Conservation (phyloP, 1,284 basidiomycete genomes). For the Ceratobasidium papillatum region DNA sequence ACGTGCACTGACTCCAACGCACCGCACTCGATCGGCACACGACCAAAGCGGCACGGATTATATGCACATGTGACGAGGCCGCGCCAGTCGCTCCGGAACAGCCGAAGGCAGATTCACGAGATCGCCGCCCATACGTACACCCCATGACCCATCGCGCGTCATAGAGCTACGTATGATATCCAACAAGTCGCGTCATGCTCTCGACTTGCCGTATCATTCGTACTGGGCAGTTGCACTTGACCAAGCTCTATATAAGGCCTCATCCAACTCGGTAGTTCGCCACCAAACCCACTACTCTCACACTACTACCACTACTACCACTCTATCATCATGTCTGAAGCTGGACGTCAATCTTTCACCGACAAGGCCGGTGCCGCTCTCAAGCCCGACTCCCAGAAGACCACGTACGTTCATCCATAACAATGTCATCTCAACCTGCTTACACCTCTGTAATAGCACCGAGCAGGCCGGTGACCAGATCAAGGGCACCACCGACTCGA, state of each 20-base stretch:
- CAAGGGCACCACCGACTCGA: constrained; percentile 53
- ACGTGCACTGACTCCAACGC: not conserved
- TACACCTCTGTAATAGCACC: constrained; percentile 45
- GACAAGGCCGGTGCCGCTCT: constrained; percentile 61
- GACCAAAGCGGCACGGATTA: not conserved
- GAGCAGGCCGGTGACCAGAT: constrained; percentile 54
- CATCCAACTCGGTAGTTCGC: not conserved
- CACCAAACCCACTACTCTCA: constrained; percentile 16
- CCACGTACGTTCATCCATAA: constrained; percentile 53
- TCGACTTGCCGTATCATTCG: not conserved
- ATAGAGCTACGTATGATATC: constrained; percentile 19
- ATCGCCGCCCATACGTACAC: not conserved
- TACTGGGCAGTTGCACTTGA: not conserved
- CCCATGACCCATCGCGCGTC: constrained; percentile 9
- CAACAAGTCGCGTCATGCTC: not conserved
- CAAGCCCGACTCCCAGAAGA: constrained; percentile 65
- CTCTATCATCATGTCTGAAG: constrained; percentile 44
- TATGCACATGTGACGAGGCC: constrained; percentile 1
- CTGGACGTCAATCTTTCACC: constrained; percentile 61
- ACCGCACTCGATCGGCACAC: not conserved
- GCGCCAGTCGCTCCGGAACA: not conserved
- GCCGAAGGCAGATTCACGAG: not conserved
- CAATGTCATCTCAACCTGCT: not conserved
- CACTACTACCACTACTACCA: constrained; percentile 14
- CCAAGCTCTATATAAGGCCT: constrained; percentile 20